These are phyloP conservation scores for Colletotrichum trifolii DNA, from an alignment of 2,329 filamentous ascomycete species.

Conservation along the genomic window DNA sequence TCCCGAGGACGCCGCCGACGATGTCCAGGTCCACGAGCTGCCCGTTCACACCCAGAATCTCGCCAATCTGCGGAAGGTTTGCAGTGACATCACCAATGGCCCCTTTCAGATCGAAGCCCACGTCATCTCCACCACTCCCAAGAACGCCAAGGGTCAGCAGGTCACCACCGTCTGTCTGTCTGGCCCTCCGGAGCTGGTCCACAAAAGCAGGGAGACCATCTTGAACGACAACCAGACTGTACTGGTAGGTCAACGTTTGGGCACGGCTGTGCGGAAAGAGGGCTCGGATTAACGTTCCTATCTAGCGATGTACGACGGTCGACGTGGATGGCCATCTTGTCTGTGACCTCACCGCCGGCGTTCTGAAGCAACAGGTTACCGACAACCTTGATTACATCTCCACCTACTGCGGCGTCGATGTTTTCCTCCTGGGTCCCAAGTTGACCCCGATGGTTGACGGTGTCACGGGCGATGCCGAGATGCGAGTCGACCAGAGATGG, in stretches of 20 bases:
- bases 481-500: slow-evolving; percentile 89
- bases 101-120: slow-evolving; percentile 82
- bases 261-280: neutral
- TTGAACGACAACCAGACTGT: slow-evolving; percentile 92
- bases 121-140: slow-evolving; percentile 85
- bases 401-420: slow-evolving; percentile 90
- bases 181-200: slow-evolving; percentile 86
- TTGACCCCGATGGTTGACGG: slow-evolving; percentile 80
- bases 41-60: slow-evolving; percentile 94
- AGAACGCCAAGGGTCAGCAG: slow-evolving; percentile 71
- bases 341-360: slow-evolving; percentile 73
- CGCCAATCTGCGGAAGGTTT: slow-evolving; percentile 80
- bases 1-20: slow-evolving; percentile 85
- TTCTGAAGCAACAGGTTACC: slow-evolving; percentile 78
- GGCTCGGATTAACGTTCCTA: slow-evolving; percentile 40
- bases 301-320: slow-evolving; percentile 88
- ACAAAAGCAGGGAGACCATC: slow-evolving; percentile 89
- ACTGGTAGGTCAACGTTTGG: slow-evolving; percentile 71
- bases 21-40: slow-evolving; percentile 85
- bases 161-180: slow-evolving; percentile 92
- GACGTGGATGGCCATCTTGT: slow-evolving; percentile 94
- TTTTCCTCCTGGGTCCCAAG: slow-evolving; percentile 94
- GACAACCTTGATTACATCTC: slow-evolving; percentile 90
- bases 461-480: slow-evolving; percentile 81
- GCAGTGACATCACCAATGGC: slow-evolving; percentile 81